These are phyloP conservation scores for Marasmius sp. DNA, from an alignment of 1,284 basidiomycete genomes.

Conservation along the genomic window DNA sequence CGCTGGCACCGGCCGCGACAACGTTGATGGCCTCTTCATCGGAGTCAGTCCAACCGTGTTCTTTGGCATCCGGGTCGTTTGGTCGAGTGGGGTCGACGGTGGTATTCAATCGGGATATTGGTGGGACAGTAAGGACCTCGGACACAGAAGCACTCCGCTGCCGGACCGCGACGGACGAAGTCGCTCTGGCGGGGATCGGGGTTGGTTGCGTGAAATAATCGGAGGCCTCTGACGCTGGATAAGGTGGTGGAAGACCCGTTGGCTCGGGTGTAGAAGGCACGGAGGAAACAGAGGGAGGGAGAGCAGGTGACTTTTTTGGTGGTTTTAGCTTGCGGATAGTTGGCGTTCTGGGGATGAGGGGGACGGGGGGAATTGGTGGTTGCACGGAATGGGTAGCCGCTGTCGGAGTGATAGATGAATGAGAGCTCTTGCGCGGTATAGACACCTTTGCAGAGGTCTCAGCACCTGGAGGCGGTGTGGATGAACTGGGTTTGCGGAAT, in stretches of 20 bases:
- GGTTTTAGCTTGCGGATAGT: conserved; percentile 18
- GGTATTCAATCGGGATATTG: conserved; percentile 29
- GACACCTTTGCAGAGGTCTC: conserved; percentile 27
- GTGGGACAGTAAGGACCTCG: conserved; percentile 52
- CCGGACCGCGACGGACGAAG: conserved; percentile 18
- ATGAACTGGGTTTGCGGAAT: conserved; percentile 41
- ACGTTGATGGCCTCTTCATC: conserved; percentile 83
- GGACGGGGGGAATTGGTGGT: conserved; percentile 33
- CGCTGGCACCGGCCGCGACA: conserved; percentile 74
- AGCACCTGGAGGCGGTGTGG: conserved; percentile 43
- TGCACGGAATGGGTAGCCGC: conserved; percentile 29
- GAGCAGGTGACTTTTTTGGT: conserved; percentile 18
- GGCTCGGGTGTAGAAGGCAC: conserved; percentile 33
- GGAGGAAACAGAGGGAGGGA: conserved; percentile 10
- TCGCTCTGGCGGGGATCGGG: background rate
- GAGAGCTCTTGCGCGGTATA: conserved; percentile 39
- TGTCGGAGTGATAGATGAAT: conserved; percentile 19
- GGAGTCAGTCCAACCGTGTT: conserved; percentile 61
- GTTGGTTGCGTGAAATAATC: conserved; percentile 23
- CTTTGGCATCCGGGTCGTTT: conserved; percentile 50
- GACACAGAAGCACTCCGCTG: conserved; percentile 57
- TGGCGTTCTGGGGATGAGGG: conserved; percentile 26
- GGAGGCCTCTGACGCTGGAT: conserved; percentile 28
- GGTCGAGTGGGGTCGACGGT: conserved; percentile 28
- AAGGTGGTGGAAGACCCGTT: conserved; percentile 56